Percentiles rank a stretch among this genome's conserved stretches.
Conservation (phyloP, 768 basidiomycete species). For the Hericium rajendrae region DNA sequence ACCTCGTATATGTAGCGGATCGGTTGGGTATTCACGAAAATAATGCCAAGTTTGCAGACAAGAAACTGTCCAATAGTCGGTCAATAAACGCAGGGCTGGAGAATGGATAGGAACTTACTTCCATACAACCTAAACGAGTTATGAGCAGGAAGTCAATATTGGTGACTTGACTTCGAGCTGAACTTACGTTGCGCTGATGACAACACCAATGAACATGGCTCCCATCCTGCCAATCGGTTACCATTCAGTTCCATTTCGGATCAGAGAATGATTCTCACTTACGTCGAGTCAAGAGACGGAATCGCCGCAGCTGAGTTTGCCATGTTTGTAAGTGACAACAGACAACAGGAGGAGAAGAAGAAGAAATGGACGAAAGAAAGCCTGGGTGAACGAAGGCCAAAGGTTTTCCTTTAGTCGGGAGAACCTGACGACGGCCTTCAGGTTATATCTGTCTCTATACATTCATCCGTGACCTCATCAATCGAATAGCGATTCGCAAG, state of each 20-base stretch:
- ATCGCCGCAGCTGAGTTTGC: neutral
- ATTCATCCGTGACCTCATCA: no score
- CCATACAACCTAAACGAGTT: neutral
- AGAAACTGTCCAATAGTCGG: neutral
- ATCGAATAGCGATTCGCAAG: no score
- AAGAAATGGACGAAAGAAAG: no score
- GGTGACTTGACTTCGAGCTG: neutral
- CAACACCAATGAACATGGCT: neutral
- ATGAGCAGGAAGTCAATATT: neutral
- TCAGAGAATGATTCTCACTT: neutral
- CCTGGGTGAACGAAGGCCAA: no score
- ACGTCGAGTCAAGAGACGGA: neutral
- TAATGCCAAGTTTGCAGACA: slow-evolving; percentile 4
- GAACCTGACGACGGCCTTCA: no score
- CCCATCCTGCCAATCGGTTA: neutral
- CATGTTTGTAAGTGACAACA: neutral
- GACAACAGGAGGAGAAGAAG: no score
- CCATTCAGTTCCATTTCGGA: neutral
- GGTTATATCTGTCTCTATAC: no score
- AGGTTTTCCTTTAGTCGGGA: no score
- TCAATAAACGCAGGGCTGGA: neutral
- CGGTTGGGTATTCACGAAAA: neutral
- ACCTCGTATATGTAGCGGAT: neutral
- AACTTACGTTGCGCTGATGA: neutral
- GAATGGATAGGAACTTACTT: neutral